phyloP scores from a whole-genome alignment of 192 early-diverging fungal genomes.

The Coemansia sp. region DNA sequence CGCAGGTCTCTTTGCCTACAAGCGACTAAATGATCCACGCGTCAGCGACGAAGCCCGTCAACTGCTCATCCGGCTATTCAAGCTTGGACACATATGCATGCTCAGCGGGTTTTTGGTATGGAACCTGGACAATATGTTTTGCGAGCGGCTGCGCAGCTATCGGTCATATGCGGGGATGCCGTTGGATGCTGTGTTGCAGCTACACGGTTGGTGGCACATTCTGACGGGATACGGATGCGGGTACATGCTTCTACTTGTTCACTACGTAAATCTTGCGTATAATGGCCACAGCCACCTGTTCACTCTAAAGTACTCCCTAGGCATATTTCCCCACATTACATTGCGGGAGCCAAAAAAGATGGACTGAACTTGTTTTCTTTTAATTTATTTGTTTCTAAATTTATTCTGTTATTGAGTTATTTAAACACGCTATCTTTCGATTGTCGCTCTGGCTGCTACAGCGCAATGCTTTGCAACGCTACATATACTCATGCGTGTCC shows the following conservation, averaged over 20 bases:
- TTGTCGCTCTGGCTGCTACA: too few relatives aligned
- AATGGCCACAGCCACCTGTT: slow-evolving; percentile 43
- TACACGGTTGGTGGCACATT: slow-evolving; percentile 71
- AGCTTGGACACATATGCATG: slow-evolving; percentile 58
- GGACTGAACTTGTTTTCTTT: slow-evolving; percentile 16
- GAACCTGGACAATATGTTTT: slow-evolving; percentile 78
- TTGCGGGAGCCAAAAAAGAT: slow-evolving; percentile 36
- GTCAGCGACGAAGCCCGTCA: slow-evolving; percentile 34
- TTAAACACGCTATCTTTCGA: too few relatives aligned
- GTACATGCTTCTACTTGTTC: slow-evolving; percentile 49
- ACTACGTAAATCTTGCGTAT: slow-evolving; percentile 40
- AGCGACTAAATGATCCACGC: slow-evolving; percentile 36
- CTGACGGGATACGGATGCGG: slow-evolving; percentile 57
- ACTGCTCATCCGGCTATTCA: slow-evolving; percentile 30
- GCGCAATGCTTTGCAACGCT: too few relatives aligned
- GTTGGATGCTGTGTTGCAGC: slow-evolving; percentile 57
- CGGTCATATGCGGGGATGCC: slow-evolving; percentile 53
- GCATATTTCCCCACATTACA: slow-evolving; percentile 36
- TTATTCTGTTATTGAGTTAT: too few relatives aligned
- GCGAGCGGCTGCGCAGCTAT: slow-evolving; percentile 56
- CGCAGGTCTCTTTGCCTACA: slow-evolving; percentile 51
- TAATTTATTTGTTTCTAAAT: neutral
- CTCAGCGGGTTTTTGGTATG: slow-evolving; percentile 63
- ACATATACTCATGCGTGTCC: too few relatives aligned
- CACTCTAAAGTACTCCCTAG: slow-evolving; percentile 25